phyloP scores from a whole-genome alignment of 768 basidiomycete genomes.

The Rhizopogon sp. region DNA sequence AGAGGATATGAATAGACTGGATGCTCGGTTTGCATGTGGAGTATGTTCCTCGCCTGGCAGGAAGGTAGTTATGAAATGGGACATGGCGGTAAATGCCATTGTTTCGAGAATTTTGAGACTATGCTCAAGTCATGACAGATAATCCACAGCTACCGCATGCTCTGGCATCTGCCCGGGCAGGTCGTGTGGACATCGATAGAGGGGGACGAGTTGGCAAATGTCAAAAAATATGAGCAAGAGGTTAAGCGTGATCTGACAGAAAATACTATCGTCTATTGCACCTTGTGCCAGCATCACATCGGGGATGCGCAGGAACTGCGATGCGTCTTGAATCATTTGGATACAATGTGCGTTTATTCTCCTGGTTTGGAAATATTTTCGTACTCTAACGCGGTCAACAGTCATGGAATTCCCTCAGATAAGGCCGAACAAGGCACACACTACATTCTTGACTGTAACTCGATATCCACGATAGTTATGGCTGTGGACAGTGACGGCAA shows the following conservation, averaged over 20 bases:
- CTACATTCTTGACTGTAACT: neutral
- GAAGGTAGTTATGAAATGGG: neutral
- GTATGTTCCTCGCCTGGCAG: neutral
- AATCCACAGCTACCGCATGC: neutral
- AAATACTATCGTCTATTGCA: neutral
- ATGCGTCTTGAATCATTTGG: neutral
- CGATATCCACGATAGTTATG: neutral
- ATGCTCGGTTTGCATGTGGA: conserved; percentile 1
- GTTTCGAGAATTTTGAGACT: no score
- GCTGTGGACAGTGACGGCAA: neutral
- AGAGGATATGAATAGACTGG: neutral
- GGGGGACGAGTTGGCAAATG: neutral
- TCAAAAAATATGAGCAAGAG: neutral
- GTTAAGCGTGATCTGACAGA: neutral
- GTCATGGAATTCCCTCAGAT: neutral
- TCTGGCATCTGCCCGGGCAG: neutral
- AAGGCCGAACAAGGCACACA: neutral
- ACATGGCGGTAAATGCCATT: neutral
- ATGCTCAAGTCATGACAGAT: neutral
- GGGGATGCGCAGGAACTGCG: neutral
- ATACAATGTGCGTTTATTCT: neutral
- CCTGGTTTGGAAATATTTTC: neutral
- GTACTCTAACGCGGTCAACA: neutral
- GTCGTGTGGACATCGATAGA: neutral
- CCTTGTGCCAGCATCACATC: neutral